A percentile compares a stretch with the other conserved stretches of the same genome.
Conservation (phyloP, 78 protist genomes). For the Mastigamoeba balamuthi region DNA sequence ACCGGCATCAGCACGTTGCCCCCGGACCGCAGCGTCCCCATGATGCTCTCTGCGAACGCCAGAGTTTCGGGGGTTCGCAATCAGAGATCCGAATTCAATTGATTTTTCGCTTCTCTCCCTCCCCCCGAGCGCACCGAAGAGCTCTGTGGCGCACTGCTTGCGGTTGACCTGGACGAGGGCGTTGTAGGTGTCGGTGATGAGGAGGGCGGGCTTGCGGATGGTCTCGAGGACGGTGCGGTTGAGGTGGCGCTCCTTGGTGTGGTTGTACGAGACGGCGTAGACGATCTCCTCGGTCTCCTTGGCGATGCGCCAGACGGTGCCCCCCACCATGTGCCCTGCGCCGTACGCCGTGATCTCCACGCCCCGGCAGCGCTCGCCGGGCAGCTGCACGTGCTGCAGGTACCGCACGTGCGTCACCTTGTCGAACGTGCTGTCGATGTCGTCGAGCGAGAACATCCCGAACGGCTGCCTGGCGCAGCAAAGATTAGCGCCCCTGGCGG, state of each 20-base stretch:
- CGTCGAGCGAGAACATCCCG: slow-evolving; percentile 22
- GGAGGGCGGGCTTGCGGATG: slow-evolving; percentile 54
- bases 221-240: slow-evolving; percentile 28
- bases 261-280: slow-evolving; percentile 81
- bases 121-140: neutral
- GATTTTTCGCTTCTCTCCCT: neutral
- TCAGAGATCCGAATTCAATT: too few species aligned
- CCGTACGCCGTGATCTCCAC: slow-evolving; percentile 15
- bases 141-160: slow-evolving; percentile 20
- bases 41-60: too few species aligned
- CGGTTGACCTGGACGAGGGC: neutral
- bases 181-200: slow-evolving; percentile 64
- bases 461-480: too few species aligned
- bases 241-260: slow-evolving; percentile 68
- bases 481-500: too few species aligned
- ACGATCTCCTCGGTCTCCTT: slow-evolving; percentile 76
- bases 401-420: neutral
- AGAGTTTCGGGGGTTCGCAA: neutral
- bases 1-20: slow-evolving; percentile 71
- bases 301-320: slow-evolving; percentile 79
- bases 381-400: slow-evolving; percentile 2
- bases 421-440: slow-evolving; percentile 23
- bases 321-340: slow-evolving; percentile 78
- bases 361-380: neutral
- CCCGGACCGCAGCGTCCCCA: slow-evolving; percentile 33